phyloP scores from a whole-genome alignment of 1,284 basidiomycete species.

The Naganishia sp. region DNA sequence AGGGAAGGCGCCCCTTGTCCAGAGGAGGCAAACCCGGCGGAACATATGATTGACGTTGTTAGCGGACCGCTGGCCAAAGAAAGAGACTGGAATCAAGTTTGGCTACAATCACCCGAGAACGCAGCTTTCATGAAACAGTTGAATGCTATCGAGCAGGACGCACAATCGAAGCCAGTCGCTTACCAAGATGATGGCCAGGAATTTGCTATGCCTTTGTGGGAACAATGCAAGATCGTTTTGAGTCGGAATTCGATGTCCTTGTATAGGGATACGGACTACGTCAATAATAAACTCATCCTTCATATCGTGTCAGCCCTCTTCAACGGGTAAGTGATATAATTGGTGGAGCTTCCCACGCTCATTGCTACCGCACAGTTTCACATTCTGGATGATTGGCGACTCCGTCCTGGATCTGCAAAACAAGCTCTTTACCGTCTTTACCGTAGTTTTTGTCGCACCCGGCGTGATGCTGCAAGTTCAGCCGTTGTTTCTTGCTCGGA shows the following conservation, averaged over 20 bases:
- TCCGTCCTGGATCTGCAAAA: conserved; percentile 32
- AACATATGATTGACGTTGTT: conserved; percentile 60
- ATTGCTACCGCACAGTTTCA: conserved; percentile 43
- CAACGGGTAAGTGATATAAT: conserved; percentile 39
- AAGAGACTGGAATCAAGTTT: conserved; percentile 72
- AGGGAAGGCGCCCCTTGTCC: conserved; percentile 52
- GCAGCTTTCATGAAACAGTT: conserved; percentile 52
- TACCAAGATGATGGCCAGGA: conserved; percentile 16
- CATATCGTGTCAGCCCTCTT: conserved; percentile 44
- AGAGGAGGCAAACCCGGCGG: conserved; percentile 55
- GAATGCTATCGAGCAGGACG: conserved; percentile 38
- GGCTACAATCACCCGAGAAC: conserved; percentile 59
- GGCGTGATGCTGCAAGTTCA: conserved; percentile 47
- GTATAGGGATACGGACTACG: conserved; percentile 48
- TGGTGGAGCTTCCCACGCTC: neutral
- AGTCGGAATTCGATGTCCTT: conserved; percentile 27
- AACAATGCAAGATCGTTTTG: conserved; percentile 18
- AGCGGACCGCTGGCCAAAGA: conserved; percentile 42
- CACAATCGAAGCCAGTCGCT: neutral
- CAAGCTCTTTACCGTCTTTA: conserved; percentile 47
- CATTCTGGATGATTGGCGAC: conserved; percentile 34
- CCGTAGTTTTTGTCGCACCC: conserved; percentile 45
- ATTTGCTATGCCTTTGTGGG: conserved; percentile 15
- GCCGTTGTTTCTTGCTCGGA: conserved; percentile 47
- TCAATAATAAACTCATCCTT: conserved; percentile 46